Conservation (phyloP, 352 stramenopile genomes). For the Phytophthora syringae region DNA sequence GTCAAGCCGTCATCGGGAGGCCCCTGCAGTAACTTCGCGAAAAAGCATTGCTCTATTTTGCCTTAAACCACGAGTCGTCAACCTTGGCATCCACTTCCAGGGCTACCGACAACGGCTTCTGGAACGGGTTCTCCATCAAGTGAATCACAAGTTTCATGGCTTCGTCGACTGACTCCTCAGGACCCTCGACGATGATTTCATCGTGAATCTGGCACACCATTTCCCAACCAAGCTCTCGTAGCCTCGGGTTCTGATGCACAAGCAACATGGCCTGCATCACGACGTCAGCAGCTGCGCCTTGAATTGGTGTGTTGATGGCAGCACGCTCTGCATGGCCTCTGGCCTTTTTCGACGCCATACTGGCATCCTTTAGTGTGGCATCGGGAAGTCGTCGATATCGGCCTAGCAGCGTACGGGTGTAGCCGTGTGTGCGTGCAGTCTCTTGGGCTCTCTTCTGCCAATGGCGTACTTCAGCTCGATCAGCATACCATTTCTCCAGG, state of each 20-base stretch:
- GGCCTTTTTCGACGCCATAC: conserved; percentile 69
- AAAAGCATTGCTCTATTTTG: conserved; percentile 87
- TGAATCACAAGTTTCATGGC: conserved; percentile 85
- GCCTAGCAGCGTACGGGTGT: conserved; percentile 97
- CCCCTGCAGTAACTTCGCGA: not conserved
- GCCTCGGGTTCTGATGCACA: conserved; percentile 92
- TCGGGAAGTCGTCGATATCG: conserved; percentile 96
- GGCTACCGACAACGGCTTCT: conserved; percentile 87
- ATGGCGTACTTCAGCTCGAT: conserved; percentile 88
- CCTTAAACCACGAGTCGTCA: conserved; percentile 99
- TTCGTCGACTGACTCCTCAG: conserved; percentile 96
- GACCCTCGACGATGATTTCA: conserved; percentile 99
- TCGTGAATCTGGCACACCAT: conserved; percentile 99
- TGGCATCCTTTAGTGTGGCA: conserved; percentile 78
- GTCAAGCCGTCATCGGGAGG: not conserved
- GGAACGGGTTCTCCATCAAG: conserved; percentile 98
- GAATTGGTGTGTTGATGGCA: conserved; percentile 99
- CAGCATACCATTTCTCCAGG: conserved; percentile 97
- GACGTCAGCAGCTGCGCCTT: conserved; percentile 97
- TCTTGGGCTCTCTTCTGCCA: conserved; percentile 96
- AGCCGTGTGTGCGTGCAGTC: conserved; percentile 81
- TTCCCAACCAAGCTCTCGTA: conserved; percentile 96
- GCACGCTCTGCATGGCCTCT: conserved; percentile 93
- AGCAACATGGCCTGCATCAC: conserved; percentile 99
- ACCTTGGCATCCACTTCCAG: conserved; percentile 95